phyloP scores from a whole-genome alignment of 306 rosid species.

The Vigna radiata region DNA sequence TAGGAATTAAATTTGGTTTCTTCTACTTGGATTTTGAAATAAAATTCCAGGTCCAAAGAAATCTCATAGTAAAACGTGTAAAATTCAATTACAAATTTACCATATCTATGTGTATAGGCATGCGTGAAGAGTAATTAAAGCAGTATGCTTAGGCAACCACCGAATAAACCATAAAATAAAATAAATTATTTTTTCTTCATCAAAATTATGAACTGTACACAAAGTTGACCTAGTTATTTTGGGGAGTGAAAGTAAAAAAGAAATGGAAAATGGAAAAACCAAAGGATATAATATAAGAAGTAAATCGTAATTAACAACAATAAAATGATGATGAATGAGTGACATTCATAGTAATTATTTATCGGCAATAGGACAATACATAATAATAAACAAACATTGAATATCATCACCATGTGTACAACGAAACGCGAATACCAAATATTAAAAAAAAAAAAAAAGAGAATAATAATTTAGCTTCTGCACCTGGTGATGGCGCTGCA shows the following conservation, averaged over 20 bases:
- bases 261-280: background rate
- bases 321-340: background rate
- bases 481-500: conserved; percentile 95
- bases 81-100: conserved; percentile 10
- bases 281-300: background rate
- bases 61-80: background rate
- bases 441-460: background rate
- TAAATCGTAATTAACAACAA: background rate
- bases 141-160: too few species aligned
- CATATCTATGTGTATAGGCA: background rate
- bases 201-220: too few species aligned
- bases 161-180: too few species aligned
- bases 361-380: background rate
- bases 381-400: background rate
- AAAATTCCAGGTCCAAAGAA: background rate
- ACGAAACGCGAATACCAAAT: conserved; percentile 47
- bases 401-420: conserved; percentile 49
- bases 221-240: too few species aligned
- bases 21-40: conserved; percentile 5
- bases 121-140: conserved; percentile 19
- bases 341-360: background rate
- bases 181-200: too few species aligned
- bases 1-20: background rate
- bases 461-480: conserved; percentile 63
- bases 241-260: background rate